phyloP scores from a whole-genome alignment of 257 asterid genomes.

The Ballota nigra region DNA sequence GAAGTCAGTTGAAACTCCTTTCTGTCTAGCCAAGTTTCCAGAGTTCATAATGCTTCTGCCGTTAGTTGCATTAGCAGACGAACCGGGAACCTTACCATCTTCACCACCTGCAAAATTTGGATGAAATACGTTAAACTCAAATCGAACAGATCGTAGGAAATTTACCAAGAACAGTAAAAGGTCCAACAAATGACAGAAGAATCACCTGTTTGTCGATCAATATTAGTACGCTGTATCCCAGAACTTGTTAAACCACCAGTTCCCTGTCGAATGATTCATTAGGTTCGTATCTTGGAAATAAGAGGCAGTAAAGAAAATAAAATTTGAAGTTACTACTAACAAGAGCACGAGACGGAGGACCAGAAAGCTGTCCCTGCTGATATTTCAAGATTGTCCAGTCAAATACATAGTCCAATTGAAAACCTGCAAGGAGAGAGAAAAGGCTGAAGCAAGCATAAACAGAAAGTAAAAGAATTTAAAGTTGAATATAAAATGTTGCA shows the following conservation, averaged over 20 bases:
- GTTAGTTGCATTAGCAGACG: slow-evolving; percentile 46
- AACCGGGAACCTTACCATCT: slow-evolving; percentile 53
- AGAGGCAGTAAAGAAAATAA: background rate
- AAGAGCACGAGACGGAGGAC: slow-evolving; percentile 68
- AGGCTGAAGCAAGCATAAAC: background rate
- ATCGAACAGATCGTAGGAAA: background rate
- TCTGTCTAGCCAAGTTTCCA: slow-evolving; percentile 60
- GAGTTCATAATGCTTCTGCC: slow-evolving; percentile 51
- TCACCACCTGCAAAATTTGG: slow-evolving; percentile 58
- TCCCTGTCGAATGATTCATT: slow-evolving; percentile 42
- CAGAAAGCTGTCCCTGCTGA: slow-evolving; percentile 74
- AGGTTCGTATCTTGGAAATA: slow-evolving; percentile 1
- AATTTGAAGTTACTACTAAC: slow-evolving; percentile 47
- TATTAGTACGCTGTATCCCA: slow-evolving; percentile 54
- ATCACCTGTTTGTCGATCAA: slow-evolving; percentile 65
- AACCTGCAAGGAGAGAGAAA: slow-evolving; percentile 44
- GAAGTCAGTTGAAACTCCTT: slow-evolving; percentile 46
- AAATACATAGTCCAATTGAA: slow-evolving; percentile 73
- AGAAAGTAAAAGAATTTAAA: background rate
- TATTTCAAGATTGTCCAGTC: slow-evolving; percentile 91
- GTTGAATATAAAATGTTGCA: background rate
- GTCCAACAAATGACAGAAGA: background rate
- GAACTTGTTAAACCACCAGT: slow-evolving; percentile 61
- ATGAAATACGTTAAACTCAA: background rate
- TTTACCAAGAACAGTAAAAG: background rate